phyloP scores from a whole-genome alignment of 306 rosid genomes.

The Gastrolobium bilobum region DNA sequence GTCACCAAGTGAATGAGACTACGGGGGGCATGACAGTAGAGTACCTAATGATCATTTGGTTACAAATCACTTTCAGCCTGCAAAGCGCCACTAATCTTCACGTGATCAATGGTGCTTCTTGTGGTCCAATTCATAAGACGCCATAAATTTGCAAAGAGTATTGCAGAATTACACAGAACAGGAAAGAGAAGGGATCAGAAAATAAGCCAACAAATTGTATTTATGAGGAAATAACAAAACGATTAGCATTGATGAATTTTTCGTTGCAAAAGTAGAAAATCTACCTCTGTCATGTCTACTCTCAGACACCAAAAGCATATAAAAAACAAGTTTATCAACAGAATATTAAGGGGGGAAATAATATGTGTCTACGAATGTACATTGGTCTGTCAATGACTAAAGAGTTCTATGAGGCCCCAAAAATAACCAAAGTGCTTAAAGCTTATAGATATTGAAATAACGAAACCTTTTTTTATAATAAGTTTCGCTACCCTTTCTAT shows the following conservation, averaged over 20 bases:
- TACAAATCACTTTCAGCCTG: conserved; percentile 32
- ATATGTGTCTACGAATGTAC: background rate
- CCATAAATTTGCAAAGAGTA: background rate
- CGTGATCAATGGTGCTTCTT: conserved; percentile 20
- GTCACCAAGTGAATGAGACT: background rate
- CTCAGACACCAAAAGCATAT: background rate
- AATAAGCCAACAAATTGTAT: background rate
- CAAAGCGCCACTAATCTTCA: conserved; percentile 9
- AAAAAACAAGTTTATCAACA: background rate
- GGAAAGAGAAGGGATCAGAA: background rate
- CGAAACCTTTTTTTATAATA: background rate
- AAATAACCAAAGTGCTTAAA: background rate
- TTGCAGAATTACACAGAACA: background rate
- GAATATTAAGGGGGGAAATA: background rate
- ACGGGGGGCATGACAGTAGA: background rate
- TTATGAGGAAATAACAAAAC: background rate
- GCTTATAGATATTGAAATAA: background rate
- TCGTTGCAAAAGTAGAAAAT: background rate
- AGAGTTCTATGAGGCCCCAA: conserved; percentile 6
- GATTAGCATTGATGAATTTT: background rate
- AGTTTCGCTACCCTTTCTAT: conserved; percentile 28
- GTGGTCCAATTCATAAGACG: conserved; percentile 27
- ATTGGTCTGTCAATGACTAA: background rate
- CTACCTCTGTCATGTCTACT: background rate
- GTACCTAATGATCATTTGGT: background rate